Evolutionary conservation across 305 asterid genomes (phyloP).

Genomic region (Rubia balearica): DNA sequence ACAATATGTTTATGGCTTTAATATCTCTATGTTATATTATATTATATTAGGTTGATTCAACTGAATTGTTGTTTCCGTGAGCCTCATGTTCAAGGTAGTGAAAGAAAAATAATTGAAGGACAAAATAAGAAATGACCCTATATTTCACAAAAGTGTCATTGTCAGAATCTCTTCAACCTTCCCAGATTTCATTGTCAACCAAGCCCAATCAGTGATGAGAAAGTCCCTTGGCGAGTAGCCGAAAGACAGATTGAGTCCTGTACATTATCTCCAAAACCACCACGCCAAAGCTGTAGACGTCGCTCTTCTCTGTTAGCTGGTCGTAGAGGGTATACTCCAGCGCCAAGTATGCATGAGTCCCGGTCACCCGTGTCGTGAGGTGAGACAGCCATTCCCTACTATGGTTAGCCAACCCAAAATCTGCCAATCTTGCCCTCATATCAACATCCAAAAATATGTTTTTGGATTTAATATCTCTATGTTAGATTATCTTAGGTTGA

Average conservation of each 20-base stretch:
- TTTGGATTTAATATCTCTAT: slow-evolving; percentile 77
- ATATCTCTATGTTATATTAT: slow-evolving; percentile 69
- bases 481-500: slow-evolving; percentile 32
- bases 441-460: slow-evolving; percentile 67
- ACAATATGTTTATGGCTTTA: slow-evolving; percentile 68
- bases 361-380: slow-evolving; percentile 82
- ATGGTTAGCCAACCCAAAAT: slow-evolving; percentile 75
- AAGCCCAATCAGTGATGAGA: slow-evolving; percentile 81
- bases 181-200: slow-evolving; percentile 65
- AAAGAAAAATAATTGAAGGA: too few species aligned
- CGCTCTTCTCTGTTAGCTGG: slow-evolving; percentile 78
- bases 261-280: slow-evolving; percentile 88
- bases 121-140: too few species aligned
- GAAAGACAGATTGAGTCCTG: slow-evolving; percentile 61
- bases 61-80: too few species aligned
- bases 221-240: slow-evolving; percentile 38
- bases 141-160: too few species aligned
- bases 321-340: slow-evolving; percentile 96
- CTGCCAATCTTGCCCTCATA: slow-evolving; percentile 86
- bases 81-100: too few species aligned
- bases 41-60: too few species aligned
- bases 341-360: slow-evolving; percentile 85
- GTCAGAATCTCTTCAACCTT: slow-evolving; percentile 47
- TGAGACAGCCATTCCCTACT: slow-evolving; percentile 77
- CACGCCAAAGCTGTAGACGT: slow-evolving; percentile 83